A percentile compares a stretch with the other conserved stretches of the same genome.
These are phyloP conservation scores for Viridothelium virens DNA, from an alignment of 495 filamentous ascomycete genomes.

Conservation along the genomic window DNA sequence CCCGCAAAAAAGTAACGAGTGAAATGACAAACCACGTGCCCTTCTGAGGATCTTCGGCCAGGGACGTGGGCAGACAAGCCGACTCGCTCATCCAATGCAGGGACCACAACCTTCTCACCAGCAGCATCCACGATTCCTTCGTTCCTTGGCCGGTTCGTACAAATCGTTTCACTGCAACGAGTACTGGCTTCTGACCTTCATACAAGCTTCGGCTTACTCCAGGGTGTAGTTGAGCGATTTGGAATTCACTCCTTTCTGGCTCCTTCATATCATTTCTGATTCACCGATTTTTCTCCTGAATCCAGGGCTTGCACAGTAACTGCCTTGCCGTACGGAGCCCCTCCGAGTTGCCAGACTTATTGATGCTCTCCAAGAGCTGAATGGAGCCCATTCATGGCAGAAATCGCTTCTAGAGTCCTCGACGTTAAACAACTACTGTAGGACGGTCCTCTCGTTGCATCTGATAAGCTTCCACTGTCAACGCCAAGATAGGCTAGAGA, in stretches of 20 bases:
- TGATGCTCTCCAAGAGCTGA: too few species aligned
- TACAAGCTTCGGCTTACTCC: background rate
- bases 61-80: background rate
- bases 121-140: too few species aligned
- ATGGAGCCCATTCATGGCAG: too few species aligned
- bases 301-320: background rate
- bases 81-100: background rate
- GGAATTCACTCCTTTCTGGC: background rate
- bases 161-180: background rate
- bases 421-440: too few species aligned
- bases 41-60: background rate
- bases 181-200: background rate
- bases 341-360: too few species aligned
- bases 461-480: too few species aligned
- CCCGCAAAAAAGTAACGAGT: background rate
- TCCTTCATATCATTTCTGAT: background rate
- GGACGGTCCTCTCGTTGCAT: too few species aligned
- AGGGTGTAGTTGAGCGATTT: background rate
- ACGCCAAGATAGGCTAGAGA: too few species aligned
- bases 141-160: background rate
- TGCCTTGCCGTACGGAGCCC: too few species aligned
- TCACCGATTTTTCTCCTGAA: background rate
- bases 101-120: background rate
- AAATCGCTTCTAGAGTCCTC: too few species aligned
- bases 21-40: slow-evolving; percentile 6